A percentile compares a stretch with the other conserved stretches of the same genome.
Conservation (phyloP, 257 asterid genomes). For the Verbascum thapsus region DNA sequence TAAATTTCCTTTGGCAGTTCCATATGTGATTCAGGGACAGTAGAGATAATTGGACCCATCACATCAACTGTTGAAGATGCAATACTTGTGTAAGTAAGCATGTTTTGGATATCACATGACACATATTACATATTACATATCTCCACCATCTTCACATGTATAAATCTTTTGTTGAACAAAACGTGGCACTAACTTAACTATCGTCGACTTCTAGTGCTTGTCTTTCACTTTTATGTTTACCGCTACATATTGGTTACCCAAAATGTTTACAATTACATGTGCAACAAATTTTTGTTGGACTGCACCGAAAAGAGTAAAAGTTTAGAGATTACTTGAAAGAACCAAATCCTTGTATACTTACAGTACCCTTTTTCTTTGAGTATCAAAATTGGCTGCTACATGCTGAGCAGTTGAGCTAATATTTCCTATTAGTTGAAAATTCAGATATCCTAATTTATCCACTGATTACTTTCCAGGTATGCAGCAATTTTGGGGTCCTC, state of each 20-base stretch:
- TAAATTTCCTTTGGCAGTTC: constrained; percentile 52
- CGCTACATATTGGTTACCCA: constrained; percentile 17
- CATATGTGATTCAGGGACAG: constrained; percentile 84
- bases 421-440: constrained; percentile 16
- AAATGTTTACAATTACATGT: neutral
- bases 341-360: constrained; percentile 6
- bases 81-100: constrained; percentile 76
- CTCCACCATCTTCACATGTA: constrained; percentile 13
- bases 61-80: constrained; percentile 87
- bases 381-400: constrained; percentile 13
- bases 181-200: constrained; percentile 1
- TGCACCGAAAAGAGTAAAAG: neutral
- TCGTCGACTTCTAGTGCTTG: constrained; percentile 10
- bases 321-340: neutral
- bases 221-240: neutral
- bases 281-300: neutral
- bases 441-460: constrained; percentile 30
- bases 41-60: constrained; percentile 89
- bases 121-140: neutral
- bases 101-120: constrained; percentile 25
- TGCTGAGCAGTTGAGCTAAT: constrained; percentile 15
- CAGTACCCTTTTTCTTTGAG: neutral
- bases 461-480: constrained; percentile 59
- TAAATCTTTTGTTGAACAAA: constrained; percentile 1
- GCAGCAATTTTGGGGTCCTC: constrained; percentile 97